Evolutionary conservation across 2,329 filamentous ascomycete genomes (phyloP).

Genomic region (Colletotrichum costaricense): DNA sequence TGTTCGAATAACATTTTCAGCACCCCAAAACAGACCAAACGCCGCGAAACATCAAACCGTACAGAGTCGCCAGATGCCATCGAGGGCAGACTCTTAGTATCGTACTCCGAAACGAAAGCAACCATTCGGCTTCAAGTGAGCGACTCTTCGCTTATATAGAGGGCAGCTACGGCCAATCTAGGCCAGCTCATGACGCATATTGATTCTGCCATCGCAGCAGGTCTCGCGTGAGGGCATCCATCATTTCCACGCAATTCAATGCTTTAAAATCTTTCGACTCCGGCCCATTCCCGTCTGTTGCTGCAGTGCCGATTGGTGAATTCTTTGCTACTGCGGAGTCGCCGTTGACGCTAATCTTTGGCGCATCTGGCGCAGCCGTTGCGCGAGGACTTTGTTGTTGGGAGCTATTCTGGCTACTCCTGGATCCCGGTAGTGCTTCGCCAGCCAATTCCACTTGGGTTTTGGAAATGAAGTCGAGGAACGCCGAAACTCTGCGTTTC

Average conservation of each 20-base stretch:
- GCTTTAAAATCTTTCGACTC: slow-evolving; percentile 73
- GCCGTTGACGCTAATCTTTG: slow-evolving; percentile 31
- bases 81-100: slow-evolving; percentile 22
- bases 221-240: slow-evolving; percentile 84
- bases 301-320: slow-evolving; percentile 7
- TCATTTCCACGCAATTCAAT: slow-evolving; percentile 86
- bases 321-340: slow-evolving; percentile 35
- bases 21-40: slow-evolving; percentile 10
- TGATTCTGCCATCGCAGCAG: slow-evolving; percentile 88
- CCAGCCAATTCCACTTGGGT: slow-evolving; percentile 89
- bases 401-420: slow-evolving; percentile 46
- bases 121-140: slow-evolving; percentile 3
- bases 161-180: slow-evolving; percentile 63
- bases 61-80: slow-evolving; percentile 7
- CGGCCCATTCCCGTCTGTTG: slow-evolving; percentile 39
- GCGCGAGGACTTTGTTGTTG: slow-evolving; percentile 39
- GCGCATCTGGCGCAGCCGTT: slow-evolving; percentile 38
- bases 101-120: slow-evolving; percentile 25
- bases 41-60: slow-evolving; percentile 17
- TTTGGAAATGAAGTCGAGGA: slow-evolving; percentile 89
- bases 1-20: slow-evolving; percentile 10
- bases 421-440: slow-evolving; percentile 59
- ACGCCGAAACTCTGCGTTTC: slow-evolving; percentile 83
- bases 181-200: slow-evolving; percentile 54
- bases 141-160: slow-evolving; percentile 19